Base-by-base conservation (phyloP, 306 rosid genomes). In the Albizia julibrissin region DNA sequence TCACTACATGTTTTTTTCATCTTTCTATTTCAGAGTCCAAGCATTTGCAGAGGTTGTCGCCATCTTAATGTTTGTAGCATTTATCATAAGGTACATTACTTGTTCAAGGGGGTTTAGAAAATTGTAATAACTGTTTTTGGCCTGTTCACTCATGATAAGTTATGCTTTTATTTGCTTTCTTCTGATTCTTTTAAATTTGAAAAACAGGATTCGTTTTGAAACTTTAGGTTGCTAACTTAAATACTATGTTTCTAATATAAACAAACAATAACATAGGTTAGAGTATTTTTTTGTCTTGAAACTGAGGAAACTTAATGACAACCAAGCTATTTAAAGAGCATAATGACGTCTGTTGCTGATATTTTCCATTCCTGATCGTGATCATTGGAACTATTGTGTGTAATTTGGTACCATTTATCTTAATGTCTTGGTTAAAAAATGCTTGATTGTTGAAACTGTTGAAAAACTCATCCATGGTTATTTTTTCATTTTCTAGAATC, bases 21-120 rank as follows among this genome's bases (percentile, higher is more conserved):
- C 50, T 85, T 84, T 79, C 68, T 81, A 81, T 78, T 81, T 84
- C 79, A 95, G 99, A 89, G 90, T 89, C 87, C 80, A 24, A 86
- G 84, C 87, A 86, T 89, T 77, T 95, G 97, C 88, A 89, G 82
- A 87, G 91, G 98, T 70, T 95, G 99, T 75, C 97, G 98, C 81
- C 99, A 95, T 93, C 94, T 93, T 80, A 85, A 82, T 87, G 94
- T 87, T 58, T 95, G 99, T 81, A 89, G 89, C 86, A 87, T 90
- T 83, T 95, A 90, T 88, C 97, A 95, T 66, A 95, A 95, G 98
- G 98, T 94, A 90, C 85, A 62, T 76, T 72, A 75, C 47, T 77
- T 44, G 61, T 69, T 22, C 70, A 47, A 22, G 26, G 74, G 77
- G 65, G 71, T 70, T 62, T 34, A 59, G 61, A 14, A 6, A 77